Percentiles rank a stretch among this genome's conserved stretches.
Conservation (phyloP, 129 eudicot genomes). For the Flaveria bidentis region DNA sequence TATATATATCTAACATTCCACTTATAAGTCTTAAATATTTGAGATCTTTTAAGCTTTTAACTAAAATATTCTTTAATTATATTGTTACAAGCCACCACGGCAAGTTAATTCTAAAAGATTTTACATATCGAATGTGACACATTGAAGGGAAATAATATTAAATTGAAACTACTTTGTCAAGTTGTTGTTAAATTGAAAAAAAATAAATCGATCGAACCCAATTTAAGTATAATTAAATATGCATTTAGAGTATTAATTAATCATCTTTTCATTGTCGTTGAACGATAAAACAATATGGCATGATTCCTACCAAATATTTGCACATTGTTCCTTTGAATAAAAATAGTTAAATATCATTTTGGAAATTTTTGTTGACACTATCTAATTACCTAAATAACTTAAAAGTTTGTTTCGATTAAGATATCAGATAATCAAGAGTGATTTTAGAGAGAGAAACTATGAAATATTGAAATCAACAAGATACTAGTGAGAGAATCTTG, state of each 20-base stretch:
- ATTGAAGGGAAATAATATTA: not conserved
- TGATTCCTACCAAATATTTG: not conserved
- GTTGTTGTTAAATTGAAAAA: slow-evolving; percentile 16
- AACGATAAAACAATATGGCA: slow-evolving; percentile 27
- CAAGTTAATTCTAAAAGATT: slow-evolving; percentile 1
- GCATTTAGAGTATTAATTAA: not conserved
- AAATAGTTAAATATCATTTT: not conserved
- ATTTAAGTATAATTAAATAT: not conserved
- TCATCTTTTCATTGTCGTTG: slow-evolving; percentile 15
- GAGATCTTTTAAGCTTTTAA: too few species aligned
- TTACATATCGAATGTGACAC: slow-evolving; percentile 22
- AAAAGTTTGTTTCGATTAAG: too few species aligned
- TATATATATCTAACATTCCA: not conserved
- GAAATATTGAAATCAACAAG: too few species aligned
- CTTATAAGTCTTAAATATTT: not conserved
- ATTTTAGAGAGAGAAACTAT: too few species aligned
- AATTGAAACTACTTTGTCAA: not conserved
- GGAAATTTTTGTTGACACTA: slow-evolving; percentile 21
- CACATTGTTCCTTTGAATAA: not conserved
- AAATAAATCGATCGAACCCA: not conserved
- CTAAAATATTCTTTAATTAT: too few species aligned
- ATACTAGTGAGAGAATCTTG: too few species aligned
- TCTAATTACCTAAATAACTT: too few species aligned
- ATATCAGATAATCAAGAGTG: too few species aligned
- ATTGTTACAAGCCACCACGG: too few species aligned